These are phyloP conservation scores for Melocanna baccifera DNA, from an alignment of 176 grass and related monocot genomes.

Conservation along the genomic window DNA sequence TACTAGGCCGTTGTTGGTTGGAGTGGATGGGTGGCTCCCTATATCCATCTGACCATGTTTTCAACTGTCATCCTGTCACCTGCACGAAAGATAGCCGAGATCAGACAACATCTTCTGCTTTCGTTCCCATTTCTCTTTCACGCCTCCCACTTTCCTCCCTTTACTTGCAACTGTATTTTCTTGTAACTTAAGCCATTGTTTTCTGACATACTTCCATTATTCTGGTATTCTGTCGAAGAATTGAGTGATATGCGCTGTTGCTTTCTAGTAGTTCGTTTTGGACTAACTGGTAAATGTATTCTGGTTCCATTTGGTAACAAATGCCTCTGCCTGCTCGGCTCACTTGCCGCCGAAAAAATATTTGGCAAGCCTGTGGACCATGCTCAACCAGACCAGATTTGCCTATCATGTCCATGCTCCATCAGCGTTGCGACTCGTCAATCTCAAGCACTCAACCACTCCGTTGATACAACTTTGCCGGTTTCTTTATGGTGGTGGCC, in stretches of 20 bases:
- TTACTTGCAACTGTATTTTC: constrained; percentile 21
- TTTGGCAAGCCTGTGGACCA: background rate
- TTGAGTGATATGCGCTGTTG: background rate
- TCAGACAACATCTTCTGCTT: constrained; percentile 9
- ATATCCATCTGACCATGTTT: constrained; percentile 13
- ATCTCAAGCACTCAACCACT: constrained; percentile 14
- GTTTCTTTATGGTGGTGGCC: background rate
- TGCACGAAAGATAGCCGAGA: constrained; percentile 20
- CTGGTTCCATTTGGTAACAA: constrained; percentile 14
- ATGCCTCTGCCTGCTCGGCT: background rate
- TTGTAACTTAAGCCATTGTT: constrained; percentile 26
- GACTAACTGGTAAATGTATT: background rate
- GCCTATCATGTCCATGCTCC: background rate
- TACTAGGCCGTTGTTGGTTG: constrained; percentile 10
- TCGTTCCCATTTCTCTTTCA: constrained; percentile 21
- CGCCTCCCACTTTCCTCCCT: constrained; percentile 8
- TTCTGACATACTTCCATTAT: background rate
- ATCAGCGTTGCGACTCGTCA: background rate
- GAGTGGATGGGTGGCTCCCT: constrained; percentile 9
- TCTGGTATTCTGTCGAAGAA: background rate
- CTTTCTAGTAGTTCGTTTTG: constrained; percentile 13
- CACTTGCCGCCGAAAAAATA: background rate
- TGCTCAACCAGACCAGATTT: background rate
- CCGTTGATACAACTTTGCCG: background rate
- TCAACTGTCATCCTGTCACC: background rate